Conservation (phyloP, 129 eudicot genomes). For the Sambucus nigra region DNA sequence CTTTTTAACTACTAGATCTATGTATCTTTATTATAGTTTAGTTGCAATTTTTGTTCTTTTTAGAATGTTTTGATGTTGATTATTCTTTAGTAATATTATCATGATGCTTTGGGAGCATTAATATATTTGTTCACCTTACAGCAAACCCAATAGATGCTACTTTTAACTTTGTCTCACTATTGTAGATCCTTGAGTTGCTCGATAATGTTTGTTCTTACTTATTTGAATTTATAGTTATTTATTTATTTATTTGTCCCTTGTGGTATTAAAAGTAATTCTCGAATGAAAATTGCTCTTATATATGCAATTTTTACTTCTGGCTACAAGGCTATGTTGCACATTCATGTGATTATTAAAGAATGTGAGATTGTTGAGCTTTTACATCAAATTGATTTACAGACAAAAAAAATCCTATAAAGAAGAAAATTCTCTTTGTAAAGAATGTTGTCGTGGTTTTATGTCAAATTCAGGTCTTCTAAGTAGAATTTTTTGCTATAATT, state of each 20-base stretch:
- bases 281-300: neutral
- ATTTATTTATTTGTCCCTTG: neutral
- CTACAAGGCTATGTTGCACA: slow-evolving; percentile 87
- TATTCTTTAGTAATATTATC: neutral
- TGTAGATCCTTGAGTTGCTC: slow-evolving; percentile 67
- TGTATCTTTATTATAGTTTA: neutral
- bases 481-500: no score
- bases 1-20: neutral
- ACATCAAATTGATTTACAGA: slow-evolving; percentile 66
- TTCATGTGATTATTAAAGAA: slow-evolving; percentile 78
- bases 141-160: slow-evolving; percentile 65
- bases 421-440: slow-evolving; percentile 70
- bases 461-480: slow-evolving; percentile 74
- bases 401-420: slow-evolving; percentile 60
- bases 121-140: slow-evolving; percentile 26
- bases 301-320: slow-evolving; percentile 91
- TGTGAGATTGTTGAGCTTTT: slow-evolving; percentile 79
- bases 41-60: neutral
- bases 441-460: slow-evolving; percentile 60
- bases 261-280: neutral
- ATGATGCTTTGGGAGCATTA: neutral
- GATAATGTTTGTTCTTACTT: slow-evolving; percentile 47
- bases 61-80: neutral
- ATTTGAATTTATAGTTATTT: neutral
- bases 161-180: slow-evolving; percentile 66